Conservation (phyloP, 441 rosid genomes). For the Euphorbia celastroides region DNA sequence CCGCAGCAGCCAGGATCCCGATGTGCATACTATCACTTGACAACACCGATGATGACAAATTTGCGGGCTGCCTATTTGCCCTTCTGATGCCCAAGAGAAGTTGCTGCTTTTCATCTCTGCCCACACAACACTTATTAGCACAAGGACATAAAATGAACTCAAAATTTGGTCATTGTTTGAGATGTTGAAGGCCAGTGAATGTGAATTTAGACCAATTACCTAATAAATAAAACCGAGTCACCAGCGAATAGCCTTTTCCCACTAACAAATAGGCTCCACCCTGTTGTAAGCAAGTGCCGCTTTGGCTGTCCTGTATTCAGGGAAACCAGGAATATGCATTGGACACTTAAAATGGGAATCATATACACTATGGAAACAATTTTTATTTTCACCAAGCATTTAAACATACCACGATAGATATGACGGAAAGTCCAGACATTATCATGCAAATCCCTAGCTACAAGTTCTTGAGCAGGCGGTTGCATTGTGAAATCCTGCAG, state of each 20-base stretch:
- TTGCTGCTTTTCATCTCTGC: slow-evolving; percentile 89
- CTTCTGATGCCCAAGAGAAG: slow-evolving; percentile 86
- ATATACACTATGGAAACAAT: not conserved
- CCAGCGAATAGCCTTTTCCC: slow-evolving; percentile 91
- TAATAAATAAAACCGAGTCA: slow-evolving; percentile 87
- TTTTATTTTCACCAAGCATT: not conserved
- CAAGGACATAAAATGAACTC: slow-evolving; percentile 6
- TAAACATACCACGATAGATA: slow-evolving; percentile 68
- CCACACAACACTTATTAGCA: slow-evolving; percentile 12
- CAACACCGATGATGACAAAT: slow-evolving; percentile 84
- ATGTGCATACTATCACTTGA: slow-evolving; percentile 99
- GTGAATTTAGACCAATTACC: slow-evolving; percentile 38
- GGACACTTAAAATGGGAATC: not conserved
- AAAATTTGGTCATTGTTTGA: not conserved
- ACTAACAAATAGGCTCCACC: slow-evolving; percentile 95
- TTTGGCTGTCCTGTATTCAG: slow-evolving; percentile 77
- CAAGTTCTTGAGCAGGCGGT: slow-evolving; percentile 90
- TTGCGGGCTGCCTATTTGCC: slow-evolving; percentile 84
- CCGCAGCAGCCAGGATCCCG: slow-evolving; percentile 96
- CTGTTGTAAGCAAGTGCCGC: slow-evolving; percentile 92
- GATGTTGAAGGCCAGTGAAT: slow-evolving; percentile 15
- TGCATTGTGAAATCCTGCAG: slow-evolving; percentile 80
- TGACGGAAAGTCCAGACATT: slow-evolving; percentile 85
- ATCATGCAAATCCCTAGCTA: slow-evolving; percentile 93
- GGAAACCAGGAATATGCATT: slow-evolving; percentile 17